Evolutionary conservation across 805 yeast genomes (phyloP).

Genomic region (Clavispora vitiphila): DNA sequence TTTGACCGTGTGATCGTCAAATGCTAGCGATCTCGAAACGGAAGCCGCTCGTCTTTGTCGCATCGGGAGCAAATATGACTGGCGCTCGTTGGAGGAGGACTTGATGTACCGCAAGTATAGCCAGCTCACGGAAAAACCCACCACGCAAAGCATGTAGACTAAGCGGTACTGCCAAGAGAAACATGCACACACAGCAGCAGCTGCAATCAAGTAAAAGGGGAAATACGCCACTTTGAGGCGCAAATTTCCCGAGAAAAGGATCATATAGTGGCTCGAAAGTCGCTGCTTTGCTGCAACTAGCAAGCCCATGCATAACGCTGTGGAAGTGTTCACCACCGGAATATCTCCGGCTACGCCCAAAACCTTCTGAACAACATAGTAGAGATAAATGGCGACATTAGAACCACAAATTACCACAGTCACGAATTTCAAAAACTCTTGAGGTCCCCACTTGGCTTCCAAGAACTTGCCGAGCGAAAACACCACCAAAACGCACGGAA

Average conservation of each 20-base stretch:
- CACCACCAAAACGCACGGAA: slow-evolving; percentile 32
- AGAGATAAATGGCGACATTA: slow-evolving; percentile 28
- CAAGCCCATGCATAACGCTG: slow-evolving; percentile 53
- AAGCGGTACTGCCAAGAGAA: slow-evolving; percentile 25
- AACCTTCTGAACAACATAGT: slow-evolving; percentile 16
- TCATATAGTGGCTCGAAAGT: slow-evolving; percentile 55
- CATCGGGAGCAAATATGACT: slow-evolving; percentile 38
- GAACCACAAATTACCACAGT: slow-evolving; percentile 31
- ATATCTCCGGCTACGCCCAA: slow-evolving; percentile 22
- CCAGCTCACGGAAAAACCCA: slow-evolving; percentile 38
- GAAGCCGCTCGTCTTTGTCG: slow-evolving; percentile 3
- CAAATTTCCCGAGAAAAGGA: slow-evolving; percentile 41
- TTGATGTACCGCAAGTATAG: slow-evolving; percentile 34
- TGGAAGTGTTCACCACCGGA: slow-evolving; percentile 48
- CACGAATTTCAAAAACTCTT: slow-evolving; percentile 46
- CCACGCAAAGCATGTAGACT: slow-evolving; percentile 18
- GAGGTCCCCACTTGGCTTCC: slow-evolving; percentile 61
- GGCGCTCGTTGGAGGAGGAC: slow-evolving; percentile 39
- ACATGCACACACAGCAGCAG: slow-evolving; percentile 12
- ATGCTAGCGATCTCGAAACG: slow-evolving; percentile 4
- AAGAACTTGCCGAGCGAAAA: slow-evolving; percentile 58
- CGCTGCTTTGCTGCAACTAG: slow-evolving; percentile 63
- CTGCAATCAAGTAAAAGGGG: slow-evolving; percentile 25
- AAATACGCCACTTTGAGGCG: slow-evolving; percentile 41
- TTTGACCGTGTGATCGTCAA: slow-evolving; percentile 7